Percentiles rank a stretch among this genome's conserved stretches.
These are phyloP conservation scores for Aspergillus candidus DNA, from an alignment of 2,329 filamentous ascomycete species.

Conservation along the genomic window DNA sequence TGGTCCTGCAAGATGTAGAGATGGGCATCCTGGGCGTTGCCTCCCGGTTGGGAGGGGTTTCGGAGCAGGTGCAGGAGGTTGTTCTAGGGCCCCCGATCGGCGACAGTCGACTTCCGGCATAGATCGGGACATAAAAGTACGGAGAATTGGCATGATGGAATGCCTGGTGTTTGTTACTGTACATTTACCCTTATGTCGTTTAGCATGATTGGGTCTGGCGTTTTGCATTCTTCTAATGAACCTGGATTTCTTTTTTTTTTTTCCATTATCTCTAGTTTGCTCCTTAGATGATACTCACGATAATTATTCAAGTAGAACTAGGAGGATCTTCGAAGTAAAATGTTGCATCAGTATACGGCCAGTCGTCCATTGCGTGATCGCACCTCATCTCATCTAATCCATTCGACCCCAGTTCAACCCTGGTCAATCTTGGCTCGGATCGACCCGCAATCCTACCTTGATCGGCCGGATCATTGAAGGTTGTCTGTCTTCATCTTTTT, in stretches of 20 bases:
- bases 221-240: constrained; percentile 3
- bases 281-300: not conserved
- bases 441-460: too few species aligned
- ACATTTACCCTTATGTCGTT: constrained; percentile 7
- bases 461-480: too few species aligned
- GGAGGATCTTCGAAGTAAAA: too few species aligned
- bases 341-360: too few species aligned
- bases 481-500: too few species aligned
- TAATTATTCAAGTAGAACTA: too few species aligned
- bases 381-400: constrained; percentile 13
- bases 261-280: not conserved
- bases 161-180: constrained; percentile 5
- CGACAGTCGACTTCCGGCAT: constrained; percentile 20
- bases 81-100: constrained; percentile 39
- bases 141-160: not conserved
- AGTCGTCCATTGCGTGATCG: constrained; percentile 21
- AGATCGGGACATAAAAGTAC: constrained; percentile 6
- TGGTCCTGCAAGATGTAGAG: constrained; percentile 60
- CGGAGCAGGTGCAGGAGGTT: constrained; percentile 56
- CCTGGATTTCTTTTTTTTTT: not conserved
- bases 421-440: not conserved
- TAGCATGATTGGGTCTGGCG: constrained; percentile 9
- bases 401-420: constrained; percentile 1
- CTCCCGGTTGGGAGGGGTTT: constrained; percentile 52
- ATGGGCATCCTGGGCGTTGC: constrained; percentile 59